Percentiles rank a stretch among this genome's conserved stretches.
Evolutionary conservation across 495 filamentous ascomycete genomes (phyloP).

Genomic region (Trichoderma erinaceum): DNA sequence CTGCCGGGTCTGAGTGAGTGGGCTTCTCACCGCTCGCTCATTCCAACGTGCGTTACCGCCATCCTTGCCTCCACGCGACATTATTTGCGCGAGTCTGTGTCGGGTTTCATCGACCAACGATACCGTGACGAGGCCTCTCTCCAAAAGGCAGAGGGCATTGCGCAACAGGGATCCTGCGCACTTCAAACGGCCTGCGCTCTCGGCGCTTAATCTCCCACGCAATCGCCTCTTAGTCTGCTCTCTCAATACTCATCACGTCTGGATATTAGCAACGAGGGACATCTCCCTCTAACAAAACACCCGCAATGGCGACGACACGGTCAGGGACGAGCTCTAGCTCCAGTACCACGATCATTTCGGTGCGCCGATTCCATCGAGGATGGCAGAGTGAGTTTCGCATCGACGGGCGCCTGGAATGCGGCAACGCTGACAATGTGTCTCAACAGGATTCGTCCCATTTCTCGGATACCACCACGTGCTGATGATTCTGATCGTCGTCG

Average conservation of each 20-base stretch:
- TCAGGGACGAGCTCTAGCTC: neutral
- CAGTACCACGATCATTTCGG: slow-evolving; percentile 16
- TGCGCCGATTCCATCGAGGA: slow-evolving; percentile 37
- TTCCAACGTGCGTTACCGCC: neutral
- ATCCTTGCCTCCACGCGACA: neutral
- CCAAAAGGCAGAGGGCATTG: neutral
- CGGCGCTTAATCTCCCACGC: neutral
- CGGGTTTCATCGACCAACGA: neutral
- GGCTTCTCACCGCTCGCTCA: neutral
- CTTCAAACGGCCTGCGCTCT: neutral
- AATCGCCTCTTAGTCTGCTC: neutral
- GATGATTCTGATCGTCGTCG: slow-evolving; percentile 91
- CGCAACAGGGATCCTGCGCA: neutral
- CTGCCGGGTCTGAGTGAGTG: too few relatives aligned
- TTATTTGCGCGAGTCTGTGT: neutral
- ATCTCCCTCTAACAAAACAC: neutral
- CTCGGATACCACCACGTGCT: slow-evolving; percentile 98
- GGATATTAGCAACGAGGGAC: neutral
- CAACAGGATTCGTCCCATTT: slow-evolving; percentile 78
- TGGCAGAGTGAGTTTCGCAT: slow-evolving; percentile 38
- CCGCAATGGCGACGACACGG: neutral
- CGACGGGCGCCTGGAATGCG: slow-evolving; percentile 2
- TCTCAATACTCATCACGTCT: neutral
- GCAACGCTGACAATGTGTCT: slow-evolving; percentile 21
- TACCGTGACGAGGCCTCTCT: neutral